A percentile compares a stretch with the other conserved stretches of the same genome.
Evolutionary conservation across 371 early-diverging fungal genomes (phyloP).

Genomic region (Mucor velutinosus): DNA sequence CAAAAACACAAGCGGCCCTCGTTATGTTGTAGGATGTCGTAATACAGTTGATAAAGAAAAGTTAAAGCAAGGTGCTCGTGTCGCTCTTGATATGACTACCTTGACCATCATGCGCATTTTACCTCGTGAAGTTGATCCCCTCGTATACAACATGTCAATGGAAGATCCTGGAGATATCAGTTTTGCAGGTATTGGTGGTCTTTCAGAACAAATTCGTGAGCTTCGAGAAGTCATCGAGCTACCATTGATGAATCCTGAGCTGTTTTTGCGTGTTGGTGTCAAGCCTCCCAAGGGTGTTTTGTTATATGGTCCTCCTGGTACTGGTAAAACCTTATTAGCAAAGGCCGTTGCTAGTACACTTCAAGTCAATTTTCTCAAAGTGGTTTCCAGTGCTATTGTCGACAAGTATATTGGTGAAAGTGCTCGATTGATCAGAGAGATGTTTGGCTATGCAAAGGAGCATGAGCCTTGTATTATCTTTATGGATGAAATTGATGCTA

Average conservation of each 20-base stretch:
- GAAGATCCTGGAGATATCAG: constrained; percentile 96
- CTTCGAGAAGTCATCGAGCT: constrained; percentile 98
- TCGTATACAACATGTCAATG: constrained; percentile 99
- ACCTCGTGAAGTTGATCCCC: constrained; percentile 99
- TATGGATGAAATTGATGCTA: constrained; percentile 99
- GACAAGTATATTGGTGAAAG: constrained; percentile 99
- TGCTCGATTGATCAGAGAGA: constrained; percentile 96
- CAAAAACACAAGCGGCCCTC: constrained; percentile 97
- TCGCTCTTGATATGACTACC: constrained; percentile 99
- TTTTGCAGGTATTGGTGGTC: constrained; percentile 98
- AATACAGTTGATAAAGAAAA: constrained; percentile 92
- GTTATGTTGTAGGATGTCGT: constrained; percentile 99
- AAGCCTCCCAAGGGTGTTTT: constrained; percentile 99
- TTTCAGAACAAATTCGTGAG: constrained; percentile 98
- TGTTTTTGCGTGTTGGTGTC: constrained; percentile 98
- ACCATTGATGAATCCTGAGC: constrained; percentile 98
- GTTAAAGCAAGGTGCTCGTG: constrained; percentile 94
- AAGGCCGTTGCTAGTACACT: constrained; percentile 97
- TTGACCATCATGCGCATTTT: constrained; percentile 99
- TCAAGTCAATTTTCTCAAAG: constrained; percentile 97
- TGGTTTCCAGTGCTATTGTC: constrained; percentile 97
- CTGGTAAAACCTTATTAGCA: constrained; percentile 90
- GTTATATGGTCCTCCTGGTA: constrained; percentile 99
- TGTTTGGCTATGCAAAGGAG: constrained; percentile 99
- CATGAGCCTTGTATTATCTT: constrained; percentile 99